Base-by-base conservation (phyloP, 306 rosid genomes). In the Cicer chorassanicum region DNA sequence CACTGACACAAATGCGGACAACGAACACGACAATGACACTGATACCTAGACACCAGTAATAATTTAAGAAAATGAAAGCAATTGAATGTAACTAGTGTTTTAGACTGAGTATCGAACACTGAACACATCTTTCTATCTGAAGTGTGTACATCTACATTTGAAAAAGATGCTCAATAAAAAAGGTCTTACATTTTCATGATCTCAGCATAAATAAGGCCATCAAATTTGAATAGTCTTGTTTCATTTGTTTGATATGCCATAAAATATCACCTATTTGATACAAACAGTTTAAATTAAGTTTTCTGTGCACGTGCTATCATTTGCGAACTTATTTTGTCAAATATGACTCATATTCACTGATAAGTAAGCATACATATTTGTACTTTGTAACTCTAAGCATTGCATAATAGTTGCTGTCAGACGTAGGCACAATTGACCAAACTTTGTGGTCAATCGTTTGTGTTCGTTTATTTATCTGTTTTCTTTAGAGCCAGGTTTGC, bases 191-290 rank as follows among this genome's bases (percentile, higher is more conserved):
- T 18, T 19, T 12, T 29, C 59, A 45, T 60, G 46, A 60, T 24
- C 36, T 7, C 59, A 18, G 4, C 12, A 41, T 56, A 8, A 40
- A 40, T 15, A 51, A 51, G 49, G 44, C 24, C 49, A 15, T 56
- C 29, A 18, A 40, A 46, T 73, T 29, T 73, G 9, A 73, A 12
- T 46, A 34, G 39, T 53, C 44, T 62, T 29, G 10, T 34, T 46
- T 73, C 41, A 57, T 24, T 24, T 29, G 34, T 29, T 29, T 29
- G 4, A 29, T 29, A 29, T 3, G 34, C 34, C 34, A 0, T 29
- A 29, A 29, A 2, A 29, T 29, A 29, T 3, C 34, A 29, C 0
- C 4, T 29, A 29, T 57, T 57, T 42, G 10, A 57, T 56, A 7
- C 6, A 72, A 70, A 70, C 15, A 48, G 9, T 14, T 0, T 38